phyloP scores from a whole-genome alignment of 75 land plant species.

The Sequoia sempervirens region DNA sequence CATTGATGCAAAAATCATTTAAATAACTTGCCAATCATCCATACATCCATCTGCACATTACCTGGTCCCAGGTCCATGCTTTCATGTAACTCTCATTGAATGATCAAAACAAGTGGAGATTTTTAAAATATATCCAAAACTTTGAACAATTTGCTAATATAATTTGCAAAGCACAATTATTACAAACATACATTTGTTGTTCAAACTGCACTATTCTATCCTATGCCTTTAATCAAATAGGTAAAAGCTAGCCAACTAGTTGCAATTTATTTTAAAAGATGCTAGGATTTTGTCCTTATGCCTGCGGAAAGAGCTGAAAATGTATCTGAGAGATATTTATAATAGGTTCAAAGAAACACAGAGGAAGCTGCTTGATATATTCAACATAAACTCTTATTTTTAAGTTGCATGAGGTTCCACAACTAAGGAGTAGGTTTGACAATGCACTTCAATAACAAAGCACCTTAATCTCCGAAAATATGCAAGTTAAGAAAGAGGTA shows the following conservation, averaged over 20 bases:
- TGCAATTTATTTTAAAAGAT: neutral
- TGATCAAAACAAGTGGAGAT: neutral
- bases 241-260: neutral
- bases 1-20: too few relatives aligned
- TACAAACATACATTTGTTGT: neutral
- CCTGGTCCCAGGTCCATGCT: too few relatives aligned
- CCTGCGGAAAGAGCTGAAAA: neutral
- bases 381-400: neutral
- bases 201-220: neutral
- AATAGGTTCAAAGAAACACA: neutral
- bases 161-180: neutral
- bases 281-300: neutral
- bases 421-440: neutral
- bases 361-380: neutral
- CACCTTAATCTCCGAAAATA: neutral
- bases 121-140: neutral
- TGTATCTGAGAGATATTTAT: neutral
- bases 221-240: neutral
- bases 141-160: neutral
- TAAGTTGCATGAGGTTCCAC: neutral
- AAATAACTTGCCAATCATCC: too few relatives aligned
- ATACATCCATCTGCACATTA: too few relatives aligned
- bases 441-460: neutral
- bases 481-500: neutral
- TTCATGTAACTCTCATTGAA: neutral